Percentiles rank a stretch among this genome's conserved stretches.
These are phyloP conservation scores for Phialophora expanda DNA, from an alignment of 2,329 filamentous ascomycete species.

Conservation along the genomic window DNA sequence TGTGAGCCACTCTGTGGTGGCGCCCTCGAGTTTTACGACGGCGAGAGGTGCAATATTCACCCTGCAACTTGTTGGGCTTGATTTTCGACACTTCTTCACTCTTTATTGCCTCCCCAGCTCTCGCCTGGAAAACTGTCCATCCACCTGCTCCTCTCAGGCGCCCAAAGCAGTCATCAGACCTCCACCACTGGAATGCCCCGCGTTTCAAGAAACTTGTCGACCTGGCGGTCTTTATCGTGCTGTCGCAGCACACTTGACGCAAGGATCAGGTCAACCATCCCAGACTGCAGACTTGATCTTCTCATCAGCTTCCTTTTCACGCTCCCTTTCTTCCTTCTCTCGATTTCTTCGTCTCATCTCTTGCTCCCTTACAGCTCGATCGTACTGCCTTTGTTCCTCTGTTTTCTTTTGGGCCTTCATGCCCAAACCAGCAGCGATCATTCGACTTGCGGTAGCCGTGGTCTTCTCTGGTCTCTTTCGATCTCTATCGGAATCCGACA, in stretches of 20 bases:
- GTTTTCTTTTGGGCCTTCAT: conserved; percentile 77
- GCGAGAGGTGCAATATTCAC: background rate
- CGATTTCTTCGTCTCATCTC: conserved; percentile 77
- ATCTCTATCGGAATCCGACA: conserved; percentile 26
- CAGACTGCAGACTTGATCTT: conserved; percentile 83
- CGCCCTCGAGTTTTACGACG: background rate
- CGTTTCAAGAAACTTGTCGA: background rate
- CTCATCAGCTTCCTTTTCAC: conserved; percentile 68
- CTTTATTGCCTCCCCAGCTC: background rate
- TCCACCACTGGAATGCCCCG: background rate
- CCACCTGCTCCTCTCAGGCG: background rate
- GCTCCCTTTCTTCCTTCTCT: conserved; percentile 70
- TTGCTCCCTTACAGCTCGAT: conserved; percentile 79
- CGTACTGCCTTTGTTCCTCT: conserved; percentile 59
- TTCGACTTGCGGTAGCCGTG: conserved; percentile 82
- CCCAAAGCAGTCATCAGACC: background rate
- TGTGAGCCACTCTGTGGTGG: background rate
- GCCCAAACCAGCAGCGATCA: conserved; percentile 89
- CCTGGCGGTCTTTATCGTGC: background rate
- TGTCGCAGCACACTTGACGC: background rate
- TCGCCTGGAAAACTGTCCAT: background rate
- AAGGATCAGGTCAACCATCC: conserved; percentile 56
- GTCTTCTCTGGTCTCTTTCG: conserved; percentile 79
- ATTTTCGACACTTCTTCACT: background rate
- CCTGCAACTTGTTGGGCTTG: background rate